Base-by-base conservation (phyloP, 257 asterid genomes). In the Rehmannia glutinosa region DNA sequence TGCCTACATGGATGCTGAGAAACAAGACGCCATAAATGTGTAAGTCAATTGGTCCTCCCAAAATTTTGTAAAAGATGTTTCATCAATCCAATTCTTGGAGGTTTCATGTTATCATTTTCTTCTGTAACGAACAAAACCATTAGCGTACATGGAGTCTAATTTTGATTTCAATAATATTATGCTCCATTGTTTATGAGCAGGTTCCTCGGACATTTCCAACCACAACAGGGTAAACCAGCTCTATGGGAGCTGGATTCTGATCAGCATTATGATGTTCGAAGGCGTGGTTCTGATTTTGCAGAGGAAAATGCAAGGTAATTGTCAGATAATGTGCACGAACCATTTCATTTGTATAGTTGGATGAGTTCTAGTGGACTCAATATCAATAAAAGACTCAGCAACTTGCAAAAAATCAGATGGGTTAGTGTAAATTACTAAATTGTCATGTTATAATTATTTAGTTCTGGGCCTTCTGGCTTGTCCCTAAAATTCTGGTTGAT, bases 171-270 rank as follows among this genome's bases (percentile, higher is more conserved):
- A 27, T 19, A 8, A 62, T 56, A 17, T 19, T 41, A 41, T 42
- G 35, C 55, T 52, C 56, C 73, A 46, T 64, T 70, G 20, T 69
- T 69, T 52, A 4, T 68, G 75, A 68, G 50, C 85, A 94, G 99
- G 75, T 91, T 94, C 78, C 78, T 94, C 88, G 99, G 99, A 10
- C 91, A 94, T 73, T 91, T 94, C 79, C 96, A 83, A 74, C 96
- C 99, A 41, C 96, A 83, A 54, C 95, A 70, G 21, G 92, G 89
- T 70, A 88, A 86, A 69, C 89, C 99, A 24, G 89, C 95, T 66
- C 78, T 94, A 6, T 91, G 97, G 99, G 96, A 94, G 76, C 77
- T 86, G 62, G 91, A 84, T 77, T 87, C 97, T 54, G 99, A 88
- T 71, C 97, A 86, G 72, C 91, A 86, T 72, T 85, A 85, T 75